Percentiles rank a stretch among this genome's conserved stretches.
These are phyloP conservation scores for Leucosporidium scottii DNA, from an alignment of 768 basidiomycete genomes.

Conservation along the genomic window DNA sequence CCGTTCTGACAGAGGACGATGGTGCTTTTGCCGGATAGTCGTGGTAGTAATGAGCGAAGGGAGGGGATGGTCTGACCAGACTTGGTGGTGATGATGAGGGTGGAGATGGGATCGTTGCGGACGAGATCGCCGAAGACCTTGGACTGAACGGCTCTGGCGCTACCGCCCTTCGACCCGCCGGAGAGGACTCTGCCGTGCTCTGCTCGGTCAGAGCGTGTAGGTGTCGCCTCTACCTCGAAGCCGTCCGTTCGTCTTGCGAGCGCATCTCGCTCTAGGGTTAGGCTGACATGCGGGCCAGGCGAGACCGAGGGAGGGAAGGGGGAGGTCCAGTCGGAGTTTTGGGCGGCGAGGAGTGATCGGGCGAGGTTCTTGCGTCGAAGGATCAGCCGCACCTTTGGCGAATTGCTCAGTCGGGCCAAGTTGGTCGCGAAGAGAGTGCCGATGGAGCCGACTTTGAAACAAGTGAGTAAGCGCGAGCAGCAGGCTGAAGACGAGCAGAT, in stretches of 20 bases:
- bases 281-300: constrained; percentile 7
- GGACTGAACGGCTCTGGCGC: constrained; percentile 9
- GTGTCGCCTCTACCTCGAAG: constrained; percentile 37
- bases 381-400: constrained; percentile 58
- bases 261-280: constrained; percentile 36
- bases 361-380: constrained; percentile 52
- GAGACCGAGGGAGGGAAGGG: background rate
- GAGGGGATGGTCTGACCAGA: constrained; percentile 59
- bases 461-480: constrained; percentile 41
- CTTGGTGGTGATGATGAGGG: constrained; percentile 76
- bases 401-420: constrained; percentile 53
- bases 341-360: constrained; percentile 17
- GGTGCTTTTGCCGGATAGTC: constrained; percentile 62
- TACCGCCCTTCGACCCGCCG: background rate
- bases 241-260: constrained; percentile 18
- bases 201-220: constrained; percentile 11
- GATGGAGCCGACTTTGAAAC: constrained; percentile 70
- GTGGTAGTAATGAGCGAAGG: constrained; percentile 54
- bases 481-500: background rate
- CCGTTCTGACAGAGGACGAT: constrained; percentile 93
- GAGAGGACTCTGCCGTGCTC: background rate
- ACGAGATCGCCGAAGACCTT: constrained; percentile 31
- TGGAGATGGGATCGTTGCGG: constrained; percentile 51
- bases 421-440: constrained; percentile 76
- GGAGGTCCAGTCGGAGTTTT: background rate